These are phyloP conservation scores for Diaporthe batatas DNA, from an alignment of 2,329 filamentous ascomycete species.

Conservation along the genomic window DNA sequence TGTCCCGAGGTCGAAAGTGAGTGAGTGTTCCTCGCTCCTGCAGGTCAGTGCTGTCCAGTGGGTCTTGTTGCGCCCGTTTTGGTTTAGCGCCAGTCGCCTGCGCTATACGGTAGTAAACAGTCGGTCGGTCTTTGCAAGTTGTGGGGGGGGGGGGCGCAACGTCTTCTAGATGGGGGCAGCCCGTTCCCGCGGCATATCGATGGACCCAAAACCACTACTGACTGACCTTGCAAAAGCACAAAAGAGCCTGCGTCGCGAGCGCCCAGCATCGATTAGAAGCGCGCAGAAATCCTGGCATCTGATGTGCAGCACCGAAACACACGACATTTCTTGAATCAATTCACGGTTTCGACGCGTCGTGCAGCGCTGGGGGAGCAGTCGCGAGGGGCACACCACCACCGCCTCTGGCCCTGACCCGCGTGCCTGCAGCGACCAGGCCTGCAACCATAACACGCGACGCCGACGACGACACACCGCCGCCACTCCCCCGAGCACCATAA, in stretches of 20 bases:
- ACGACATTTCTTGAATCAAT: slow-evolving; percentile 17
- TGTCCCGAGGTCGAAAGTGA: background rate
- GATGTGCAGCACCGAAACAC: slow-evolving; percentile 25
- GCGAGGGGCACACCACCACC: slow-evolving; percentile 36
- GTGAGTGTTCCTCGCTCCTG: background rate
- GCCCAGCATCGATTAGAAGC: slow-evolving; percentile 41
- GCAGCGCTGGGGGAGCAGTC: slow-evolving; percentile 31
- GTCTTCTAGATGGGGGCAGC: slow-evolving; percentile 31
- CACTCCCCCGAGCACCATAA: background rate
- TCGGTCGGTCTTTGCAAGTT: slow-evolving; percentile 5
- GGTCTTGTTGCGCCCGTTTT: slow-evolving; percentile 5
- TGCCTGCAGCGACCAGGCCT: slow-evolving; percentile 20
- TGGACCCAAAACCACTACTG: slow-evolving; percentile 16
- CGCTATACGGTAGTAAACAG: slow-evolving; percentile 37
- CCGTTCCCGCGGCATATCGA: slow-evolving; percentile 37
- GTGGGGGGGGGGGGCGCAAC: too few species aligned
- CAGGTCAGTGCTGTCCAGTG: slow-evolving; percentile 16
- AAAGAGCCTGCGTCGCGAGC: slow-evolving; percentile 24
- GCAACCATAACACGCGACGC: slow-evolving; percentile 32
- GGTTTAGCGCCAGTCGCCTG: slow-evolving; percentile 34
- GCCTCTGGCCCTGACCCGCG: slow-evolving; percentile 21
- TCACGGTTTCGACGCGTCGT: slow-evolving; percentile 39
- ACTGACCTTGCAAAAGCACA: slow-evolving; percentile 32
- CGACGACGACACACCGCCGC: slow-evolving; percentile 18
- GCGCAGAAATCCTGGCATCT: slow-evolving; percentile 33